Conservation (phyloP, 768 basidiomycete species). For the Agaricus subrufescens region DNA sequence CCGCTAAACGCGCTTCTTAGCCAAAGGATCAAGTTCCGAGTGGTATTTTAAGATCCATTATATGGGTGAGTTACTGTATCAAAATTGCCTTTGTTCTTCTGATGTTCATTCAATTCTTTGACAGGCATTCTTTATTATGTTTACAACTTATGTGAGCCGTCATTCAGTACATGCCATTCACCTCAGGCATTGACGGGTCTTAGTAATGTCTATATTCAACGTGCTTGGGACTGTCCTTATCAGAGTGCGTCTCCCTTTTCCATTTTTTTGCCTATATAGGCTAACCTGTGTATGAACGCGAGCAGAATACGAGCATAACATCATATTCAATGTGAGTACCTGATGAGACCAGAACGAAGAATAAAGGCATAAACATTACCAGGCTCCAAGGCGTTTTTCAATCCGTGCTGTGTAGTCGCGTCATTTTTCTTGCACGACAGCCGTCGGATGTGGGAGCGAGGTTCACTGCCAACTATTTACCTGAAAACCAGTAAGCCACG, state of each 20-base stretch:
- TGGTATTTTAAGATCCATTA: constrained; percentile 6
- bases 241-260: neutral
- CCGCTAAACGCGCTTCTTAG: neutral
- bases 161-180: neutral
- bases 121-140: neutral
- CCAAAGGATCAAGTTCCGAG: neutral
- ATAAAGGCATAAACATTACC: neutral
- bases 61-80: neutral
- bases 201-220: neutral
- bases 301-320: neutral
- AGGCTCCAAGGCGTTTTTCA: constrained; percentile 1
- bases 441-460: neutral
- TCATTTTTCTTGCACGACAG: constrained; percentile 2
- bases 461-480: constrained; percentile 20
- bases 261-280: too few relatives aligned
- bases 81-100: neutral
- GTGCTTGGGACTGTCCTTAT: neutral
- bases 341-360: neutral
- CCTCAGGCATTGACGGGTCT: neutral
- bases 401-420: constrained; percentile 1
- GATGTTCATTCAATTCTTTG: neutral
- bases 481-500: neutral
- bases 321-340: neutral
- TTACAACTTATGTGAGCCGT: neutral
- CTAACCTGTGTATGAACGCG: neutral